Percentiles rank a stretch among this genome's conserved stretches.
Evolutionary conservation across 108 stramenopile genomes (phyloP).

Genomic region (Nitzschia sp.): DNA sequence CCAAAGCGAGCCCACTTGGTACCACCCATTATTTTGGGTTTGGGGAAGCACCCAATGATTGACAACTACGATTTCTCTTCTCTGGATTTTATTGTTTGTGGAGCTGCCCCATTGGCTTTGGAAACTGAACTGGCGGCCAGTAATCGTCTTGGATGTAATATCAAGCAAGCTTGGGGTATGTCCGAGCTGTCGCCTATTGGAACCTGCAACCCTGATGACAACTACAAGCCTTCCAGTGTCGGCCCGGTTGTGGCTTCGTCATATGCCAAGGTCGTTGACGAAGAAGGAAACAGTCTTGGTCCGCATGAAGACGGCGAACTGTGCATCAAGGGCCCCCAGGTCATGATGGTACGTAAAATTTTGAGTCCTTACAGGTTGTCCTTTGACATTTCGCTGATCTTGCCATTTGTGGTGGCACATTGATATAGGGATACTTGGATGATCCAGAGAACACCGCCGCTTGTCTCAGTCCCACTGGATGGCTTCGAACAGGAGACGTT

Average conservation of each 20-base stretch:
- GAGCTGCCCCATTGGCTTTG: slow-evolving; percentile 84
- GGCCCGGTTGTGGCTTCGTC: slow-evolving; percentile 71
- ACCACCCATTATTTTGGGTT: slow-evolving; percentile 76
- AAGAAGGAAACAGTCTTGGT: slow-evolving; percentile 60
- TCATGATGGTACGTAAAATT: slow-evolving; percentile 57
- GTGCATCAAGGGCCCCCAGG: slow-evolving; percentile 72
- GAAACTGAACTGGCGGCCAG: slow-evolving; percentile 63
- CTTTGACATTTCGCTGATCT: slow-evolving; percentile 13
- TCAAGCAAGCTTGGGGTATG: slow-evolving; percentile 93
- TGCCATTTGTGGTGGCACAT: background rate
- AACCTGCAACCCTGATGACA: slow-evolving; percentile 61
- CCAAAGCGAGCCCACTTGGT: slow-evolving; percentile 84
- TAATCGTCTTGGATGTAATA: slow-evolving; percentile 51
- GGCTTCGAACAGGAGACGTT: slow-evolving; percentile 86
- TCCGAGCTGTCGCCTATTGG: slow-evolving; percentile 73
- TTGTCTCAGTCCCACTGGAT: slow-evolving; percentile 71
- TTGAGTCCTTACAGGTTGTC: background rate
- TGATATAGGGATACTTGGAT: slow-evolving; percentile 73
- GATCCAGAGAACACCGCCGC: slow-evolving; percentile 75
- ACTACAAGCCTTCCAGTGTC: slow-evolving; percentile 43
- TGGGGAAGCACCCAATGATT: slow-evolving; percentile 81
- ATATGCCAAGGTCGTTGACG: slow-evolving; percentile 76
- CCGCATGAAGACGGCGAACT: slow-evolving; percentile 81
- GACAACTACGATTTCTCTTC: slow-evolving; percentile 71
- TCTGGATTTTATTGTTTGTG: slow-evolving; percentile 58